Evolutionary conservation across 1,284 basidiomycete genomes (phyloP), one percentile per base, ranked within the genome.

Genomic region (Ganoderma lucidum): DNA sequence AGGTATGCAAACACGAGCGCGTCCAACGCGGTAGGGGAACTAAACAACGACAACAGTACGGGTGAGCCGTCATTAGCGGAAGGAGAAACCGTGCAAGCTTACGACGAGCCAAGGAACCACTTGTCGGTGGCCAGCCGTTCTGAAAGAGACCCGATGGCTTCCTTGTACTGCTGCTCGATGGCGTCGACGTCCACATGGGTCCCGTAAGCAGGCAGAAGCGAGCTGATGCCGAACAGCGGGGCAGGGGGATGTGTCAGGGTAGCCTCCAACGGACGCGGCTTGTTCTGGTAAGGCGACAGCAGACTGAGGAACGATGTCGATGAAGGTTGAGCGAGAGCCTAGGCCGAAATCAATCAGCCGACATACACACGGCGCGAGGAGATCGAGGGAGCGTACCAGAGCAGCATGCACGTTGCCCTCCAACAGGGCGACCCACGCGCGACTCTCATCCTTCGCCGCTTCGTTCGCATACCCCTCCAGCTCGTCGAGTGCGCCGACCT

Each of bases 81-180:
- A 42, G 28, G 44, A 6, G 44, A 59, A 5, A 51, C 23, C 39
- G 9, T 5, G 45, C n/a, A 66, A 39, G 68, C 90, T 69, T 77
- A 94, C 93, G 80, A 80, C 23, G 93, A 94, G 45, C 85, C 90
- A 4, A 95, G 84, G 80, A 95, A 91, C 93, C 93, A 95, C 69
- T 85, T 87, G 75, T 94, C 90, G 2, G 86, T 87, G 32, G 88
- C 90, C 1, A 95, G 84, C 32, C 93, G 86, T 72, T 92, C 90
- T 0, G 92, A 91, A 17, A 95, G 84, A 1, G 93, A 86, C 10
- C 85, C 77, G 23, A 94, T 88, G 10, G 92, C 93, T 58, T 93
- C 90, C n/a, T 83, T 82, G 78, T 93, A 94, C 71, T 87, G 85
- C 17, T 85, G 79, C 63, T 88, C 81, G 23, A 93, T 78, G 4